Conservation (phyloP, 495 filamentous ascomycete genomes). For the Podospora tetraspora region DNA sequence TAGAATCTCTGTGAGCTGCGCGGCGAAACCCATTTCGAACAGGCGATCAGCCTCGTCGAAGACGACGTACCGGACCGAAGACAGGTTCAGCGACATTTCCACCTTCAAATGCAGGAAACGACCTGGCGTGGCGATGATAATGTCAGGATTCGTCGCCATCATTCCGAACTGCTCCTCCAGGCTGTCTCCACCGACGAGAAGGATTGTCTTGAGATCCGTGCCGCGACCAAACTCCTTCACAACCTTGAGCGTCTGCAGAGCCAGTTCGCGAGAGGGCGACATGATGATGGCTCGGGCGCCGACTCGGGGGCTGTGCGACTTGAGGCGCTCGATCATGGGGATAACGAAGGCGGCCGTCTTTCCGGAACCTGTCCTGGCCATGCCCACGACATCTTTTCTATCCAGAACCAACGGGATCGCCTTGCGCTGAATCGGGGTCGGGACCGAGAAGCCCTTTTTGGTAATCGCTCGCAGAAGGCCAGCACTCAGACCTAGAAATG, state of each 20-base stretch:
- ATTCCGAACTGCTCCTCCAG: conserved; percentile 91
- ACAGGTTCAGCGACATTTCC: conserved; percentile 85
- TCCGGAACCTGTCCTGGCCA: conserved; percentile 94
- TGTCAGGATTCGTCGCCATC: conserved; percentile 92
- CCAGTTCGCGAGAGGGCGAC: conserved; percentile 88
- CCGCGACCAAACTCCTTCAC: conserved; percentile 89
- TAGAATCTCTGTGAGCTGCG: conserved; percentile 88
- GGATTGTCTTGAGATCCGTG: conserved; percentile 79
- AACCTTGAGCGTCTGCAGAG: conserved; percentile 90
- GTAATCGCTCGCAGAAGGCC: conserved; percentile 82
- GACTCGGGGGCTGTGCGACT: conserved; percentile 77
- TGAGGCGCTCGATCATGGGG: conserved; percentile 92
- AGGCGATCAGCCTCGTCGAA: conserved; percentile 96
- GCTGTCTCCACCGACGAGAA: conserved; percentile 92
- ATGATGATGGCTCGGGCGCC: conserved; percentile 80
- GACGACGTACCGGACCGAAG: conserved; percentile 82
- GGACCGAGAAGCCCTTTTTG: conserved; percentile 88
- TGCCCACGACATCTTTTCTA: conserved; percentile 87
- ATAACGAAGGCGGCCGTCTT: conserved; percentile 98
- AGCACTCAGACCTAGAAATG: conserved; percentile 58
- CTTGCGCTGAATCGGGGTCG: conserved; percentile 95
- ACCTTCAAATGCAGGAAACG: conserved; percentile 94
- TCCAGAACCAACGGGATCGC: conserved; percentile 88
- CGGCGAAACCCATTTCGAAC: conserved; percentile 97
- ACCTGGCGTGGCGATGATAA: conserved; percentile 93